A percentile compares a stretch with the other conserved stretches of the same genome.
Evolutionary conservation across 495 filamentous ascomycete species (phyloP).

Genomic region (Tirmania nivea): DNA sequence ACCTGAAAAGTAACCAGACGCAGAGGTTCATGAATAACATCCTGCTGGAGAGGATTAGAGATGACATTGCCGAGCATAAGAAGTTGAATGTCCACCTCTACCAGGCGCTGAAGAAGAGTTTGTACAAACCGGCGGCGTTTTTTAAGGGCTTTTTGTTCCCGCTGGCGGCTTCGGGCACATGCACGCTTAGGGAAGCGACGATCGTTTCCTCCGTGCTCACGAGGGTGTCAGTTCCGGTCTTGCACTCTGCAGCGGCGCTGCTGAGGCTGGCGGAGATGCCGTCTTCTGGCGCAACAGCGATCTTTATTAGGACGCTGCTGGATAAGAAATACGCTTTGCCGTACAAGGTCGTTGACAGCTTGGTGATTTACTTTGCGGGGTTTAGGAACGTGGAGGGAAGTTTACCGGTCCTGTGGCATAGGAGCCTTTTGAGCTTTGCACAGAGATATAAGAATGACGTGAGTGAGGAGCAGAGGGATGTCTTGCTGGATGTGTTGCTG

Average conservation of each 20-base stretch:
- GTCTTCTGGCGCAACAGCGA: conserved; percentile 63
- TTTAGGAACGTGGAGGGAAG: conserved; percentile 41
- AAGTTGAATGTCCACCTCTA: conserved; percentile 92
- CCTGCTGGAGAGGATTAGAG: conserved; percentile 66
- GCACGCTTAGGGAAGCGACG: conserved; percentile 74
- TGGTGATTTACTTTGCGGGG: conserved; percentile 90
- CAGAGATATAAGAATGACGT: conserved; percentile 85
- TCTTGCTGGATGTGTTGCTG: conserved; percentile 69
- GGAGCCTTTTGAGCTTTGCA: conserved; percentile 70
- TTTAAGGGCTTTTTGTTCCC: conserved; percentile 96
- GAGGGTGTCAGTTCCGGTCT: conserved; percentile 55
- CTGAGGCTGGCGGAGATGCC: conserved; percentile 86
- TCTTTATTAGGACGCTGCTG: conserved; percentile 74
- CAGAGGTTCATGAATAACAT: conserved; percentile 63
- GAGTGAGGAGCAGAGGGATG: conserved; percentile 83
- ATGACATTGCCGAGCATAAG: conserved; percentile 68
- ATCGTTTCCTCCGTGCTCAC: conserved; percentile 70
- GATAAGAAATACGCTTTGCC: conserved; percentile 96
- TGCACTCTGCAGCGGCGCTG: conserved; percentile 82
- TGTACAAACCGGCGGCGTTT: conserved; percentile 91
- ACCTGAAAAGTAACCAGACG: conserved; percentile 42
- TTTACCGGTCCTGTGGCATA: conserved; percentile 77
- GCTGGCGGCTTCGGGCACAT: conserved; percentile 47
- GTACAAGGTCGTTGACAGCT: conserved; percentile 77
- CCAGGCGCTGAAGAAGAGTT: conserved; percentile 68